A percentile compares a stretch with the other conserved stretches of the same genome.
Conservation (phyloP, 495 filamentous ascomycete species). For the Trichocladium antarcticum region DNA sequence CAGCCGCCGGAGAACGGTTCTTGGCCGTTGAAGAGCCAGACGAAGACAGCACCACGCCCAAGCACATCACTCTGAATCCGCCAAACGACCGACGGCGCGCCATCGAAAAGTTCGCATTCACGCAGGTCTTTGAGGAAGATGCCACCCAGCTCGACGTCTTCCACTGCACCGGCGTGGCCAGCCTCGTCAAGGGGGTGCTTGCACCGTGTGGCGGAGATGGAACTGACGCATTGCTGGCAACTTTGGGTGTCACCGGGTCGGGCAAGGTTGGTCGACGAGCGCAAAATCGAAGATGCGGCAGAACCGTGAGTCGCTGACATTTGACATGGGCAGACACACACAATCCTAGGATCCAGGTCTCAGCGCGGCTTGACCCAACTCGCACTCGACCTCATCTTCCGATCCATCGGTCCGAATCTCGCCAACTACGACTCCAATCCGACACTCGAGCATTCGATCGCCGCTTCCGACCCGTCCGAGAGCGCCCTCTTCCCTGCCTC, state of each 20-base stretch:
- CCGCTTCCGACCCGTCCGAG: conserved; percentile 70
- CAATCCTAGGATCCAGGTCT: conserved; percentile 80
- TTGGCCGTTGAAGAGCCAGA: conserved; percentile 58
- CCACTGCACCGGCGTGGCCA: conserved; percentile 63
- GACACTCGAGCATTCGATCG: conserved; percentile 57
- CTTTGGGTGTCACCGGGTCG: conserved; percentile 87
- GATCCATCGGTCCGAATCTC: conserved; percentile 56
- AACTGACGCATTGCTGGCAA: conserved; percentile 82
- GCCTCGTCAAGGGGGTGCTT: conserved; percentile 67
- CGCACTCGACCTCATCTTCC: conserved; percentile 79
- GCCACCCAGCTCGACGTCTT: conserved; percentile 80
- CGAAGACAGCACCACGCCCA: conserved; percentile 42
- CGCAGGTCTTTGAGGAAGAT: conserved; percentile 80
- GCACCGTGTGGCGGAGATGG: conserved; percentile 56
- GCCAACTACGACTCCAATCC: conserved; percentile 50
- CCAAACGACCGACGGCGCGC: conserved; percentile 75
- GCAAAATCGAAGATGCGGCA: neutral
- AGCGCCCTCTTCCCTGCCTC: conserved; percentile 67
- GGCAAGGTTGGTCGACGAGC: conserved; percentile 62
- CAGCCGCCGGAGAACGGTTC: conserved; percentile 51
- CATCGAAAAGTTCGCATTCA: conserved; percentile 90
- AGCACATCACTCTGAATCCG: conserved; percentile 79
- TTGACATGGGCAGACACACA: conserved; percentile 60
- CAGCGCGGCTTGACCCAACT: conserved; percentile 88
- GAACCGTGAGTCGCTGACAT: conserved; percentile 20